Conservation (phyloP, 345 rosid genomes). For the Citrus cavaleriei region DNA sequence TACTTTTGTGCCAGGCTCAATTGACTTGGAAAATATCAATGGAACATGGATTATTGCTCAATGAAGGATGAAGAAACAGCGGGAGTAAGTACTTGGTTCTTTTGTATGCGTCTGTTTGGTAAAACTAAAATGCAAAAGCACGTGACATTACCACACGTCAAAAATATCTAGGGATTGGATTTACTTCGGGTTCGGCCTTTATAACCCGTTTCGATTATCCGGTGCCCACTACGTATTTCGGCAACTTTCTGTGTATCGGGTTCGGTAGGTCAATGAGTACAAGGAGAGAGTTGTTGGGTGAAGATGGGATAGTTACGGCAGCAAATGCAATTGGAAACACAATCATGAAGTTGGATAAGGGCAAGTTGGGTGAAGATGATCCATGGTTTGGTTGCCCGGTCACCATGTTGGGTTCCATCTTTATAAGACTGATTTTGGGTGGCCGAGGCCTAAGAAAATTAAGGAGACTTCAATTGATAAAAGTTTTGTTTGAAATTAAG, state of each 20-base stretch:
- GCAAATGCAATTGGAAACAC: conserved; percentile 30
- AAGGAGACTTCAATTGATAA: conserved; percentile 37
- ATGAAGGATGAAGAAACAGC: no score
- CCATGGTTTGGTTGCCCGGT: no score
- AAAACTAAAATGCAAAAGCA: no score
- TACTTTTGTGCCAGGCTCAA: conserved; percentile 15
- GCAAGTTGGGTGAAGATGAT: neutral
- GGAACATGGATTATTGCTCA: conserved; percentile 13
- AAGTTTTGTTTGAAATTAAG: accelerated
- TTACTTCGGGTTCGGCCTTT: no score
- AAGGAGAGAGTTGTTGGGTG: conserved; percentile 17
- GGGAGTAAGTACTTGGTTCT: no score
- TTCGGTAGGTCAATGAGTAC: neutral
- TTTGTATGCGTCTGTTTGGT: no score
- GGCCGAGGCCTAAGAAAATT: conserved; percentile 41
- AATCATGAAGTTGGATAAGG: conserved; percentile 26
- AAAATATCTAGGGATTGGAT: no score
- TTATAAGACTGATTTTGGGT: conserved; percentile 41
- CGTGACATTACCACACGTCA: no score
- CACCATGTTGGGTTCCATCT: conserved; percentile 11
- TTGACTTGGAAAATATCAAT: conserved; percentile 22
- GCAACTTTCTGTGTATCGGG: no score
- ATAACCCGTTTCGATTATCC: no score
- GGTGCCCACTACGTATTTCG: no score
- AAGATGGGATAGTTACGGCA: conserved; percentile 31